Percentiles rank a stretch among this genome's conserved stretches.
Conservation (phyloP, 371 early-diverging fungal species). For the Mortierella sp. region DNA sequence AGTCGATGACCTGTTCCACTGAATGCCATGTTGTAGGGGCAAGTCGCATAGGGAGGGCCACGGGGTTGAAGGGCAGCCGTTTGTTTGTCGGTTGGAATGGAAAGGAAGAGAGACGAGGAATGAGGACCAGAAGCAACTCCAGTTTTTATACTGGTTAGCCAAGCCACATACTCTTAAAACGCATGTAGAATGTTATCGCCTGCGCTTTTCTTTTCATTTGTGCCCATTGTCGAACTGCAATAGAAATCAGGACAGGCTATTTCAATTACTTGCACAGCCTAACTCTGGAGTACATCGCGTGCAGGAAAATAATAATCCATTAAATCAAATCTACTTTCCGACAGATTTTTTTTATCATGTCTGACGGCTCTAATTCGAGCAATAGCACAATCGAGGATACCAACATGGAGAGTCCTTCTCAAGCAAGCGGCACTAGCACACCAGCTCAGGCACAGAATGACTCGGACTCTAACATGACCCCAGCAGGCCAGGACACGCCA, state of each 20-base stretch:
- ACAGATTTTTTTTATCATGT: slow-evolving; percentile 9
- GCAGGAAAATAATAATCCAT: slow-evolving; percentile 1
- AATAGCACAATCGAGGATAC: slow-evolving; percentile 46
- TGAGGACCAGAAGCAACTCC: not conserved
- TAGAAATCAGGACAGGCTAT: slow-evolving; percentile 1
- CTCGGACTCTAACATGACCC: slow-evolving; percentile 25
- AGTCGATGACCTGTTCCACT: slow-evolving; percentile 41
- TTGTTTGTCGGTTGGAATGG: not conserved
- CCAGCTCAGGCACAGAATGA: slow-evolving; percentile 25
- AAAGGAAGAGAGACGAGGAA: not conserved
- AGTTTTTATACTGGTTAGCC: not conserved
- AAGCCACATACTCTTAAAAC: slow-evolving; percentile 8
- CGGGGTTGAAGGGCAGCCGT: not conserved
- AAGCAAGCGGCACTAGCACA: slow-evolving; percentile 37
- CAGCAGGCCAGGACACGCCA: slow-evolving; percentile 31
- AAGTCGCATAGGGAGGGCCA: not conserved
- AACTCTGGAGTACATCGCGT: not conserved
- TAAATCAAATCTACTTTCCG: not conserved
- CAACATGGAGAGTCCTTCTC: slow-evolving; percentile 43
- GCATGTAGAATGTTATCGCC: not conserved
- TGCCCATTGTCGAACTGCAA: not conserved
- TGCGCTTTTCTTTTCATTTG: slow-evolving; percentile 1
- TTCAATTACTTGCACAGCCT: slow-evolving; percentile 1
- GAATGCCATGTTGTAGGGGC: slow-evolving; percentile 36
- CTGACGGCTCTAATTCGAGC: slow-evolving; percentile 45